Evolutionary conservation across 176 grass and related monocot genomes (phyloP), one percentile per base, ranked within the genome.

Genomic region (Triticum timopheevii): DNA sequence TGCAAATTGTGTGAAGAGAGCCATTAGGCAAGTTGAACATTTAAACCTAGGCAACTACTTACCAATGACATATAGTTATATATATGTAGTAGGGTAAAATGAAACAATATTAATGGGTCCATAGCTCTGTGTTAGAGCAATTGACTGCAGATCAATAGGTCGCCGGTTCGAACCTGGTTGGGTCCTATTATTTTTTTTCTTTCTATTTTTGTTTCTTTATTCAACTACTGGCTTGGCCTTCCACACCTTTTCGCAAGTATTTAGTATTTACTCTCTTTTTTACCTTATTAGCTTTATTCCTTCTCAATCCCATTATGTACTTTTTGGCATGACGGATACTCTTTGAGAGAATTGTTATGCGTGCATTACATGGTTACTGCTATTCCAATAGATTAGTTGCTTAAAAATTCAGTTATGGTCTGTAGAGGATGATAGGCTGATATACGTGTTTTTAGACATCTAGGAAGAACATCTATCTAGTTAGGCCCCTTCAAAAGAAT

Each of bases 121-220:
- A 94, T 99, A 96, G 94, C 97, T 99, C 92, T 96, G 97, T 99
- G 90, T 94, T 99, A 99, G 94, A 99, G 97, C 97, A 99, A 91
- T 99, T 99, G 94, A 99, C 92, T 96, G 97, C 97, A 99, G 97
- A 99, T 99, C 92, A 99, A 94, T 92, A 94, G 94, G 97, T 96
- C 97, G 96, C 85, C 80, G 94, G 97, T 98, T 98, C 89, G 90
- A 96, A 96, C 88, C 92, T 89, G 94, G 92, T 99, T 96, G 94
- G 94, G 97, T 94, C 97, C 97, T 98, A 61, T 62, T 23, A 7
- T 61, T 3, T 61, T 62, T 7, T 61, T 10, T 30, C 28, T 11
- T 61, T 10, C 22, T 61, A 61, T 3, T 61, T 61, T 61, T 61
- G 5, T 61, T 61, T 24, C 8, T 8, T 24, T 23, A 24, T 10